Base-by-base conservation (phyloP, 805 yeast species). In the Diddensiella caesifluorescens region DNA sequence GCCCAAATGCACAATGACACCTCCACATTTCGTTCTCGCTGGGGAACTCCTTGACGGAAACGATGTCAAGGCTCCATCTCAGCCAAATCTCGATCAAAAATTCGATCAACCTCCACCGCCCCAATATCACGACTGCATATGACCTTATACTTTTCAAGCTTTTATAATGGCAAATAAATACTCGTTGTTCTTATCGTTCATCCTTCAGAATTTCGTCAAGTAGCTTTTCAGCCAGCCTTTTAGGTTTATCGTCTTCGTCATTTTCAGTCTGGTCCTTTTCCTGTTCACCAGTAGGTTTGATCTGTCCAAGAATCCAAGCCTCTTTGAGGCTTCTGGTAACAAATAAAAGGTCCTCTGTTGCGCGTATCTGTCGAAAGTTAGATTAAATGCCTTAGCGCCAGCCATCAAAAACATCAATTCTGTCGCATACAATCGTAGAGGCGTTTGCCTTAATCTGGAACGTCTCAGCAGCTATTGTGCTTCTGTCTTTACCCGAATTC, bases 221-320 rank as follows among this genome's bases (percentile, higher is more conserved):
- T 23, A 41, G 10, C 22, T 35, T 27, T 16, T 36, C 35, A 3
- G 36, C 35, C 31, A 7, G 28, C 18, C 21, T 13, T 7, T 21
- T 16, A 29, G 16, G 15, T 5, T n/a, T 35, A 9, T 37, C 40
- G 10, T 30, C 39, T 18, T 34, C 42, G 9, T 30, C 48, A 9
- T 39, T 45, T 6, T 19, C 38, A n/a, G n/a, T n/a, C n/a, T n/a
- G n/a, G 26, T 42, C 44, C 23, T 35, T 40, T 7, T 40, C 45
- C 3, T 34, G 46, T 4, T 23, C 35, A 4, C 39, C 19, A 7
- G 32, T 19, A 4, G 60, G 57, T 20, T 51, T 51, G 7, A 65
- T 55, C 45, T 63, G 68, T 18, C 71, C 70, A 16, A 66, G 53
- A 16, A 67, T 53, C 70, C 70, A 66, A n/a, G 68, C 65, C 47